phyloP scores from a whole-genome alignment of 441 rosid genomes.

The Melastoma candidum region DNA sequence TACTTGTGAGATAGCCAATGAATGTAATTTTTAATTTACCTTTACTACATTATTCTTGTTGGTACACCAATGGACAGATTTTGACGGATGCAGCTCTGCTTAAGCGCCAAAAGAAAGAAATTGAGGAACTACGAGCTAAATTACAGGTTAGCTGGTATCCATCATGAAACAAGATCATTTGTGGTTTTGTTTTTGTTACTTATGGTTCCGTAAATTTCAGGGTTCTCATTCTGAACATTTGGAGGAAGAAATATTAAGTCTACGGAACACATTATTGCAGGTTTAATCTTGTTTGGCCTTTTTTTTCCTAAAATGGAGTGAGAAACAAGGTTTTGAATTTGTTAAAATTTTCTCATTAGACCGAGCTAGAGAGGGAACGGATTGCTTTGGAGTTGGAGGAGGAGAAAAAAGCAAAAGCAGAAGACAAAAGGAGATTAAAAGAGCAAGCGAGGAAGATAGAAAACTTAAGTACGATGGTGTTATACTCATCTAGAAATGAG shows the following conservation, averaged over 20 bases:
- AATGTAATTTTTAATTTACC: constrained; percentile 7
- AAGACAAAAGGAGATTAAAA: constrained; percentile 78
- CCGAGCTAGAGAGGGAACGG: constrained; percentile 92
- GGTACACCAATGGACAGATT: constrained; percentile 31
- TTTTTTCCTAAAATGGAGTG: constrained; percentile 10
- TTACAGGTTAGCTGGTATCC: constrained; percentile 39
- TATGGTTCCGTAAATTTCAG: constrained; percentile 23
- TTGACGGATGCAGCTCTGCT: constrained; percentile 91
- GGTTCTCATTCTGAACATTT: constrained; percentile 88
- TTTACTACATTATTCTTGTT: constrained; percentile 7
- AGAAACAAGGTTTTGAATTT: constrained; percentile 10
- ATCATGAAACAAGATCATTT: no score
- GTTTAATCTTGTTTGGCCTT: constrained; percentile 27
- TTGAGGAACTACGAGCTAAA: constrained; percentile 94
- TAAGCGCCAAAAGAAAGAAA: constrained; percentile 98
- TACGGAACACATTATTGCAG: constrained; percentile 84
- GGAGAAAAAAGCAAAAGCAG: constrained; percentile 93
- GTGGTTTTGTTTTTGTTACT: neutral
- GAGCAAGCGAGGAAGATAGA: constrained; percentile 90
- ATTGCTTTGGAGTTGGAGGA: constrained; percentile 90
- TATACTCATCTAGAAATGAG: constrained; percentile 71
- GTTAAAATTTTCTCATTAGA: constrained; percentile 32
- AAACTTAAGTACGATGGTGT: constrained; percentile 87
- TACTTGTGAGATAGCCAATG: no score
- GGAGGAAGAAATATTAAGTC: constrained; percentile 84